Evolutionary conservation across 192 early-diverging fungal species (phyloP).

Genomic region (Coemansia sp.): DNA sequence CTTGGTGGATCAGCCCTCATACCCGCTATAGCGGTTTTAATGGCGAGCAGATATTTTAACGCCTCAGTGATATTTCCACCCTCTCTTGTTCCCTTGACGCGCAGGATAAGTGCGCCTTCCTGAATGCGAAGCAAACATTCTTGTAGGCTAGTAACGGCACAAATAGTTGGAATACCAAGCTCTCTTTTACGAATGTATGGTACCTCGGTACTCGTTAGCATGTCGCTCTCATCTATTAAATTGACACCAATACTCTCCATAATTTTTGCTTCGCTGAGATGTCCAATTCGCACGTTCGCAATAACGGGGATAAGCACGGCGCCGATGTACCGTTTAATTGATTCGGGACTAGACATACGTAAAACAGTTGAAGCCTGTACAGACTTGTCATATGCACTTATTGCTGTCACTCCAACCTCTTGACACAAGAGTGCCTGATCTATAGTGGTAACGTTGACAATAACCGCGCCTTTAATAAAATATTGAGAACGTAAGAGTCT

Average conservation of each 20-base stretch:
- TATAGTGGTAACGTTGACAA: constrained; percentile 94
- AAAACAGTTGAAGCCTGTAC: constrained; percentile 81
- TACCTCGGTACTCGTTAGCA: constrained; percentile 69
- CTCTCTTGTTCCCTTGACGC: constrained; percentile 63
- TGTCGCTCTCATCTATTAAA: constrained; percentile 28
- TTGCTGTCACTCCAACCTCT: constrained; percentile 89
- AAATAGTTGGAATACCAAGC: constrained; percentile 89
- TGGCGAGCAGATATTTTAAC: neutral
- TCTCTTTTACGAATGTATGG: constrained; percentile 84
- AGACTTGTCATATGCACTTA: constrained; percentile 94
- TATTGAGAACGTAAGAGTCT: constrained; percentile 10
- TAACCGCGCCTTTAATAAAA: constrained; percentile 90
- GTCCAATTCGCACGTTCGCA: constrained; percentile 95
- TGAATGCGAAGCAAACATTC: constrained; percentile 88
- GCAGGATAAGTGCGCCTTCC: constrained; percentile 95
- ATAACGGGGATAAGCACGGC: constrained; percentile 96
- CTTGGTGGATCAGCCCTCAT: constrained; percentile 76
- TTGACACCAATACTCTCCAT: constrained; percentile 15
- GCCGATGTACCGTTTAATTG: constrained; percentile 89
- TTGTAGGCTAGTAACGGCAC: constrained; percentile 83
- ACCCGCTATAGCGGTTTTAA: constrained; percentile 56
- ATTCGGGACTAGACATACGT: constrained; percentile 93
- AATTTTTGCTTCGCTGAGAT: constrained; percentile 88
- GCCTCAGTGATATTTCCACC: neutral
- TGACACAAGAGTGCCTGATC: constrained; percentile 95